Evolutionary conservation across 2,329 filamentous ascomycete species (phyloP), one percentile per base, ranked within the genome.

Genomic region (Pezicula carpinea): DNA sequence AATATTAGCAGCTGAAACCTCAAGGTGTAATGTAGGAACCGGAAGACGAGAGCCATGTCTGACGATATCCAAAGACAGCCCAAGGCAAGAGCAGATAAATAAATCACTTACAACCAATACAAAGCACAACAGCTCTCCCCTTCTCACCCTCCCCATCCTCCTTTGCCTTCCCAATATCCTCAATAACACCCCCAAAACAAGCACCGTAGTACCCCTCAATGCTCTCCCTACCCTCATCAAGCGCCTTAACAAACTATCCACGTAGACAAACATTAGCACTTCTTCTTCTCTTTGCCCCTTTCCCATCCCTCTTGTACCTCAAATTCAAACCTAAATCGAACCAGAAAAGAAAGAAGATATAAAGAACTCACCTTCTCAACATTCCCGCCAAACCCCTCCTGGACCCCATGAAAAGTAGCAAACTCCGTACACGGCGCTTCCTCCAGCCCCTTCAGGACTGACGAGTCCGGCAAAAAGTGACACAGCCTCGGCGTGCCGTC

Each of bases 21-120:
- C 26, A 10, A 3, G 13, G 8, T 8, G 5, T 23, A 23, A 8
- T n/a, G 22, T 23, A 23, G 22, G 8, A 23, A 23, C 22, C 22
- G 8, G 5, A 23, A 23, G 8, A 23, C 5, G 8, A 23, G 8
- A 23, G 22, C 22, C 22, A 23, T n/a, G n/a, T n/a, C n/a, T n/a
- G n/a, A 6, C 23, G 10, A 26, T 26, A 7, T 10, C 23, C 4
- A 26, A 26, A 10, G 6, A 10, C 10, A 26, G 23, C 10, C 23
- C 23, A 10, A 26, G n/a, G 10, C 4, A 26, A 26, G 6, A 7
- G 10, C 23, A 3, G 23, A 26, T 26, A 26, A 29, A 13, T 26
- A 31, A 49, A 45, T 6, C 34, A 33, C 23, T 49, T 35, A 42
- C 48, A 50, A 11, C 44, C 44, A 35, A 50, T 39, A 17, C 40